Evolutionary conservation across 2,329 filamentous ascomycete genomes (phyloP).

Genomic region (Colletotrichum plurivorum): DNA sequence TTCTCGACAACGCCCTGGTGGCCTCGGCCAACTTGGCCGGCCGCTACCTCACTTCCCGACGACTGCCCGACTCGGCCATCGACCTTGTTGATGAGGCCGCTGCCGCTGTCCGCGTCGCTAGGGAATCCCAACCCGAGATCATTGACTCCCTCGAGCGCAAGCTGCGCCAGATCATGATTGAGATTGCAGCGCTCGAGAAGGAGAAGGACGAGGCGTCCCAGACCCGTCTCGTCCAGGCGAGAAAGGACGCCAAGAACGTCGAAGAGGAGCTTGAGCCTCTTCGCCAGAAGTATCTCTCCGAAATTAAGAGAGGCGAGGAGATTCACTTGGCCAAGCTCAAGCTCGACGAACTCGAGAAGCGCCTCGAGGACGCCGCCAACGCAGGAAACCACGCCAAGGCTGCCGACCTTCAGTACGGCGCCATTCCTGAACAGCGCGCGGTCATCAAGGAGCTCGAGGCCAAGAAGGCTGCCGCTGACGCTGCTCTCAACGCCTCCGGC

Average conservation of each 20-base stretch:
- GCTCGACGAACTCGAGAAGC: slow-evolving; percentile 90
- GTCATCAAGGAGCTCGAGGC: slow-evolving; percentile 86
- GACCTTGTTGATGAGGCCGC: slow-evolving; percentile 97
- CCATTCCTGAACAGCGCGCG: slow-evolving; percentile 90
- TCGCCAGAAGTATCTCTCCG: slow-evolving; percentile 94
- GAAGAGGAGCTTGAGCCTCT: slow-evolving; percentile 93
- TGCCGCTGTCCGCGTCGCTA: slow-evolving; percentile 93
- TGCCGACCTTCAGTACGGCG: slow-evolving; percentile 96
- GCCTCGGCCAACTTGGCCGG: slow-evolving; percentile 91
- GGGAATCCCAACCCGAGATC: slow-evolving; percentile 96
- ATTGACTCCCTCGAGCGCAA: slow-evolving; percentile 95
- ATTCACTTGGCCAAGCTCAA: slow-evolving; percentile 97
- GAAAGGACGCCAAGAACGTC: slow-evolving; percentile 92
- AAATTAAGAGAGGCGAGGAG: slow-evolving; percentile 90
- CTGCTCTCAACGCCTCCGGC: slow-evolving; percentile 69
- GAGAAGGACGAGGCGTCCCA: slow-evolving; percentile 96
- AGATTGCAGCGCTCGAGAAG: slow-evolving; percentile 93
- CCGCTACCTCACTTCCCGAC: slow-evolving; percentile 90
- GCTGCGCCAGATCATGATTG: slow-evolving; percentile 92
- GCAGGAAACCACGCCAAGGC: slow-evolving; percentile 87
- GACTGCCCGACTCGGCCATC: slow-evolving; percentile 95
- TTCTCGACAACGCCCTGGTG: slow-evolving; percentile 93
- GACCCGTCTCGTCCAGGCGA: slow-evolving; percentile 83
- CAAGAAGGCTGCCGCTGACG: slow-evolving; percentile 85
- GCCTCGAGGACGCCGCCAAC: slow-evolving; percentile 93